These are phyloP conservation scores for Phtheirospermum japonicum DNA, from an alignment of 257 asterid species.

Conservation along the genomic window DNA sequence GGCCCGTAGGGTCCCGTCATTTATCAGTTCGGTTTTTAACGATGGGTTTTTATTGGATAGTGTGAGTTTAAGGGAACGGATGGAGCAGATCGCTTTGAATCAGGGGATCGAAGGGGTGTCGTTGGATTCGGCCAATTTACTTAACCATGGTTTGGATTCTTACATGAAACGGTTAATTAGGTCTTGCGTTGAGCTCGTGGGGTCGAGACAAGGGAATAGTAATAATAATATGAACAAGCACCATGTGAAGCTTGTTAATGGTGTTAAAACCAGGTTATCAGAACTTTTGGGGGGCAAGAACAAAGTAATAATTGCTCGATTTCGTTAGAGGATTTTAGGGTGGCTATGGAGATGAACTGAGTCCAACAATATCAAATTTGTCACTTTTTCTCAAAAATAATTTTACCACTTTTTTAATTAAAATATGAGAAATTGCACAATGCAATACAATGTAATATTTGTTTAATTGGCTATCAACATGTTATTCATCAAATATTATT, in stretches of 20 bases:
- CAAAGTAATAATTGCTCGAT: constrained; percentile 51
- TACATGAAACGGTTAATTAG: constrained; percentile 72
- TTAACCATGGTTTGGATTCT: constrained; percentile 76
- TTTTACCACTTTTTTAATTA: no score
- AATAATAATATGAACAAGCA: constrained; percentile 35
- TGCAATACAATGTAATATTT: no score
- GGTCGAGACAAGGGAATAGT: constrained; percentile 50
- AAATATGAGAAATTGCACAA: no score
- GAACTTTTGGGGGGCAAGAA: constrained; percentile 33
- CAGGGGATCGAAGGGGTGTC: constrained; percentile 92
- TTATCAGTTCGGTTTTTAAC: constrained; percentile 34
- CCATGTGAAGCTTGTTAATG: constrained; percentile 60
- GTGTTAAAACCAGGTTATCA: constrained; percentile 65
- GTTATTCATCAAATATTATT: no score
- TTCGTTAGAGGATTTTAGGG: constrained; percentile 82
- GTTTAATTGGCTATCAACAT: no score
- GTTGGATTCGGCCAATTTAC: constrained; percentile 62
- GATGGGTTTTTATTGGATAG: constrained; percentile 65
- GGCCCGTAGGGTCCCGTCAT: constrained; percentile 55
- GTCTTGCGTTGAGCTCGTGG: constrained; percentile 68
- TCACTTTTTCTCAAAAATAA: no score
- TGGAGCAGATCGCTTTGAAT: constrained; percentile 71
- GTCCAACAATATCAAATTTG: no score
- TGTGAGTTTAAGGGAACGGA: constrained; percentile 58
- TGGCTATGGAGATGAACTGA: constrained; percentile 92